These are phyloP conservation scores for Chrysosporium queenslandicum DNA, from an alignment of 2,329 filamentous ascomycete genomes.

Conservation along the genomic window DNA sequence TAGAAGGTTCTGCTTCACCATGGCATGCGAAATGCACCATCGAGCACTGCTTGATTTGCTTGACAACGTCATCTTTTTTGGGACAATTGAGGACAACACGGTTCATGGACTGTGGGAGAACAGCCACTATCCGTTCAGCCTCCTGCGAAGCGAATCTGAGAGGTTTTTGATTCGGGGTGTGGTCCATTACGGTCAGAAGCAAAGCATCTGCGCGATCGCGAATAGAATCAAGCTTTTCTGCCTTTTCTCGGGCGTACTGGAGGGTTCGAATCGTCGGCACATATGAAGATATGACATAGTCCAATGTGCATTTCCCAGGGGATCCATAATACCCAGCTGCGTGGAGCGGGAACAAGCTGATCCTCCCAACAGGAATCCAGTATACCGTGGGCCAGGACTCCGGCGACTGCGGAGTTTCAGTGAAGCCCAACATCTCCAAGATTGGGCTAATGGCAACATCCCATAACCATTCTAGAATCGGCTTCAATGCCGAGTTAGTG, in stretches of 20 bases:
- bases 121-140: neutral
- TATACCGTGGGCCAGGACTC: slow-evolving; percentile 21
- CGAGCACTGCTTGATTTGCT: neutral
- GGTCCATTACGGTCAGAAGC: neutral
- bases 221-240: neutral
- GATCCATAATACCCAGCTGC: slow-evolving; percentile 24
- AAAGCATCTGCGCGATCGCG: neutral
- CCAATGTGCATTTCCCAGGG: neutral
- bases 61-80: neutral
- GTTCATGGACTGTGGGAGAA: neutral
- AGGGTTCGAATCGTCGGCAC: neutral
- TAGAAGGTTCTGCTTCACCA: slow-evolving; percentile 13
- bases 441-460: slow-evolving; percentile 22
- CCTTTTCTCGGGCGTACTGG: neutral
- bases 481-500: neutral
- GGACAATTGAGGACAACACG: neutral
- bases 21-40: slow-evolving; percentile 21
- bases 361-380: slow-evolving; percentile 28
- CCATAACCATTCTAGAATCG: slow-evolving; percentile 28
- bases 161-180: neutral
- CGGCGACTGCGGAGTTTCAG: slow-evolving; percentile 16
- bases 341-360: slow-evolving; percentile 28
- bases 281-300: slow-evolving; percentile 1
- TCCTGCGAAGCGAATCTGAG: neutral
- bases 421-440: slow-evolving; percentile 22